Base-by-base conservation (phyloP, 345 rosid species). In the Salix viminalis region DNA sequence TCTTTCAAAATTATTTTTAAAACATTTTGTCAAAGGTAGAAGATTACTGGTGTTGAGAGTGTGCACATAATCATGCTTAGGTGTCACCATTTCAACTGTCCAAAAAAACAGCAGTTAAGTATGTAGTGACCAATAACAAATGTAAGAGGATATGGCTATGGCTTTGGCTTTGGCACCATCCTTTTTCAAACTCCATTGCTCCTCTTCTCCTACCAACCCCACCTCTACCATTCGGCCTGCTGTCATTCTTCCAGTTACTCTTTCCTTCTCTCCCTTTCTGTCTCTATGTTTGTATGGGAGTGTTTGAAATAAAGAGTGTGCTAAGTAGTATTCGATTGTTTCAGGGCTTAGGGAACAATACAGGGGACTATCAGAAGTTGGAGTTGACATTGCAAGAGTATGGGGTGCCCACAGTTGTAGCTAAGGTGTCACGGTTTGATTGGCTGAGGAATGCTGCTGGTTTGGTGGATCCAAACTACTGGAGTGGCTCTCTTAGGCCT, bases 401-500 rank as follows among this genome's bases (percentile, higher is more conserved):
- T 75, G 90, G 92, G 65, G 94, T 95, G 58, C 89, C 94, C 18
- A 68, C 88, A 0, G 92, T 90, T 69, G 91, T 86, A 67, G 97
- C 97, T 71, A 80, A 89, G 37, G 97, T 95, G 50, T 89, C 96
- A 21, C 89, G 97, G 61, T 73, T 86, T 5, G 97, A 95, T 77
- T 95, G 99, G 97, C 76, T 95, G 34, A 87, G 97, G 81, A 95
- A 95, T 85, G 99, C 97, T 14, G 94, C 97, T 18, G 97, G 99
- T 65, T 80, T 95, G 82, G 72, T 88, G 39, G 99, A 93, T 71
- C 90, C 96, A 21, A 85, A 88, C 74, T 95, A 95, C 89, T 95
- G 97, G 99, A 88, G 91, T 1, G 97, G 97, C 79, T 88, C 90
- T 7, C 97, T 95, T 65, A 88, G 81, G 67, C 97, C 99, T 76